phyloP scores from a whole-genome alignment of 805 yeast genomes.

The Ogataea pilisensis region DNA sequence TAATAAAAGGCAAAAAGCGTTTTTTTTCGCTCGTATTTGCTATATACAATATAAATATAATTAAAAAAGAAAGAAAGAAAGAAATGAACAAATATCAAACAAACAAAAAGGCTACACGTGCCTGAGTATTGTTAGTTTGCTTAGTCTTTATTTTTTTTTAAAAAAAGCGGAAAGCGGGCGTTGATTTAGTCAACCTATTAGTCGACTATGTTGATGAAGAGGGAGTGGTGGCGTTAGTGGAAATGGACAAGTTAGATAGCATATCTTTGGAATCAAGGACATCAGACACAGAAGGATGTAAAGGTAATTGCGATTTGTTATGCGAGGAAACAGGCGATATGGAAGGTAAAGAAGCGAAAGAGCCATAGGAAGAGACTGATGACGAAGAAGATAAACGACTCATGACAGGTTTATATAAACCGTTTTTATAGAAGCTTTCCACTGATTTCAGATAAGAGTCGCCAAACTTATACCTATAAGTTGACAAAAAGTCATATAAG shows the following conservation, averaged over 20 bases:
- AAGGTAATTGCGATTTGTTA: not conserved
- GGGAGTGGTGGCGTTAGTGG: no score
- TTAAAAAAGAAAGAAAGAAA: not conserved
- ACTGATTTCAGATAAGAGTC: constrained; percentile 28
- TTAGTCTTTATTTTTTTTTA: no score
- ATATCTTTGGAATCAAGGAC: not conserved
- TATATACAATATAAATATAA: no score
- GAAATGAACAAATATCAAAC: not conserved
- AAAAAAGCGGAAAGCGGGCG: no score
- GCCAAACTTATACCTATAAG: constrained; percentile 33
- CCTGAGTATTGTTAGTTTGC: no score
- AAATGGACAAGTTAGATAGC: no score
- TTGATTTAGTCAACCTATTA: no score
- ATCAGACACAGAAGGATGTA: constrained; percentile 26
- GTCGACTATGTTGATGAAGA: no score
- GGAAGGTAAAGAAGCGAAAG: not conserved
- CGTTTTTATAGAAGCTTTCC: constrained; percentile 27
- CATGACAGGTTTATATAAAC: constrained; percentile 26
- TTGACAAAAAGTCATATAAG: constrained; percentile 30
- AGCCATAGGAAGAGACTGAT: not conserved
- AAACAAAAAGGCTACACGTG: no score
- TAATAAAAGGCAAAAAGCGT: no score
- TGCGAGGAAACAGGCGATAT: not conserved
- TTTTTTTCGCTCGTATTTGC: no score
- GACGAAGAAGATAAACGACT: constrained; percentile 14